Evolutionary conservation across 2,329 filamentous ascomycete species (phyloP).

Genomic region (Onygenales sp.): DNA sequence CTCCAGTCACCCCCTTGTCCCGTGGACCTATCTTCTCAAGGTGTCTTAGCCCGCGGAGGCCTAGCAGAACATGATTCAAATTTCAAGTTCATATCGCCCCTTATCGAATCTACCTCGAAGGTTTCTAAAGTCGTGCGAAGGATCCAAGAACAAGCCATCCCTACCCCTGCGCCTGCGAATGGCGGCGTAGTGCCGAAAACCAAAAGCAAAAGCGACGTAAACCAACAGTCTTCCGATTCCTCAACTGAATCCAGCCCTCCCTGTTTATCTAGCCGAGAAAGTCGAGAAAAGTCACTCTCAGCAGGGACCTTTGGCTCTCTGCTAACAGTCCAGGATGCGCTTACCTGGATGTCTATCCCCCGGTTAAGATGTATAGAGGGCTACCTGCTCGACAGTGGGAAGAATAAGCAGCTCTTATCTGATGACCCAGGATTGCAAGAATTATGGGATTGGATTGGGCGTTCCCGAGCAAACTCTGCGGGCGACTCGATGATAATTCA

Average conservation of each 20-base stretch:
- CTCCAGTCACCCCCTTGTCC: constrained; percentile 34
- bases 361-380: constrained; percentile 45
- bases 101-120: constrained; percentile 17
- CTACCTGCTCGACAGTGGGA: constrained; percentile 43
- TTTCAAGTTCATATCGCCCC: constrained; percentile 23
- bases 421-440: constrained; percentile 49
- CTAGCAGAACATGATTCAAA: constrained; percentile 17
- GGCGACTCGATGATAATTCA: constrained; percentile 47
- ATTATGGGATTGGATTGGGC: constrained; percentile 50
- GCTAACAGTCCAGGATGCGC: constrained; percentile 28
- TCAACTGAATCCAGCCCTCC: background rate
- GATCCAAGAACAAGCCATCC: constrained; percentile 17
- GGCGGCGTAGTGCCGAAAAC: background rate
- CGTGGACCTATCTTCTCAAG: constrained; percentile 29
- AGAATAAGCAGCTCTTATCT: constrained; percentile 45
- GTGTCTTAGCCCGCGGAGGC: constrained; percentile 23
- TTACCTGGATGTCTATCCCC: constrained; percentile 32
- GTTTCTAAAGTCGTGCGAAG: constrained; percentile 21
- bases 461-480: constrained; percentile 33
- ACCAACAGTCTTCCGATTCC: background rate
- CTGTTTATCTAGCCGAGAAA: constrained; percentile 28
- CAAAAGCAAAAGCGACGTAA: background rate
- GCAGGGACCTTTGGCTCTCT: constrained; percentile 18
- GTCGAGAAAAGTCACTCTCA: constrained; percentile 25
- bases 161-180: constrained; percentile 3